Percentiles rank a stretch among this genome's conserved stretches.
Conservation (phyloP, 768 basidiomycete species). For the Pulveroboletus sp. region DNA sequence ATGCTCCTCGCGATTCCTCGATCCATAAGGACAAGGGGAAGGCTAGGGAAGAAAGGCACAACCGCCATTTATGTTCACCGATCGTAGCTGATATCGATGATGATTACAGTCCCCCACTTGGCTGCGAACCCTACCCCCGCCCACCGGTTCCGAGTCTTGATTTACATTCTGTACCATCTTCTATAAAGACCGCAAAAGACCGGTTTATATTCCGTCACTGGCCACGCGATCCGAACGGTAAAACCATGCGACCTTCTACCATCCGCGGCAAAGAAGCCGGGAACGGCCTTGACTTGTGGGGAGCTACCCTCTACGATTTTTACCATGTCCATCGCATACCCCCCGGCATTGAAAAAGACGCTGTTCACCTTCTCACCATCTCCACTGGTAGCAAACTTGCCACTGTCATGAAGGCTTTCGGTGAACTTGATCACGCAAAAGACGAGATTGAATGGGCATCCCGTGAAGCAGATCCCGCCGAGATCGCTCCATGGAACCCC, state of each 20-base stretch:
- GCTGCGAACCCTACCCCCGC: background rate
- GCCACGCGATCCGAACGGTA: conserved; percentile 28
- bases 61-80: too few relatives aligned
- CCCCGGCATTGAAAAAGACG: too few relatives aligned
- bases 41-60: background rate
- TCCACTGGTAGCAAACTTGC: conserved; percentile 23
- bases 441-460: conserved; percentile 20
- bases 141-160: conserved; percentile 3
- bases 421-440: conserved; percentile 17
- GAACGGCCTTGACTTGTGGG: conserved; percentile 23
- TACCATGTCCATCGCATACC: conserved; percentile 15
- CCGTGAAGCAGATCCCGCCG: conserved; percentile 17
- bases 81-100: too few relatives aligned
- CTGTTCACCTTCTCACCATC: background rate
- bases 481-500: conserved; percentile 17
- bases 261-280: conserved; percentile 21
- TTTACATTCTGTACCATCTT: conserved; percentile 6
- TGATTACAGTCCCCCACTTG: background rate
- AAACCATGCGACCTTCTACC: conserved; percentile 3
- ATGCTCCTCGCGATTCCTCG: background rate
- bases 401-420: conserved; percentile 12
- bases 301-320: conserved; percentile 30
- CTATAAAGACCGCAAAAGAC: background rate
- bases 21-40: background rate
- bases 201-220: conserved; percentile 23